Percentiles rank a stretch among this genome's conserved stretches.
Conservation (phyloP, 345 rosid genomes). For the Brassica carinata region DNA sequence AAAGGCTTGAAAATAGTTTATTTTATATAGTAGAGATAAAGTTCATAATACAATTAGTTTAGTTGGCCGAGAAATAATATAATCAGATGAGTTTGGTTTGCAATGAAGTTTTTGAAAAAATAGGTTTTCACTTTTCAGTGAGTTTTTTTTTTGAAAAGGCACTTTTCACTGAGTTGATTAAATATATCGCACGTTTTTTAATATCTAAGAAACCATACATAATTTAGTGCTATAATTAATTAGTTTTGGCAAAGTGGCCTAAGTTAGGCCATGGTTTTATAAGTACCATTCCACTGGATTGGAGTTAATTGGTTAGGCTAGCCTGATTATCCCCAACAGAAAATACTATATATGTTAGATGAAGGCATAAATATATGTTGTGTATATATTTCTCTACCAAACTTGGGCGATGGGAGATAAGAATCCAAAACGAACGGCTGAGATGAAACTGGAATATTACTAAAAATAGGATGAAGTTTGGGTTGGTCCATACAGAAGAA, state of each 20-base stretch:
- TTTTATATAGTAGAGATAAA: background rate
- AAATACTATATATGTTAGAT: slow-evolving; percentile 1
- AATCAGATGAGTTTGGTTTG: slow-evolving; percentile 11
- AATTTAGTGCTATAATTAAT: slow-evolving; percentile 1
- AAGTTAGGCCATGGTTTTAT: slow-evolving; percentile 38
- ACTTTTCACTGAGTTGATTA: background rate
- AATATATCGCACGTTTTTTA: background rate
- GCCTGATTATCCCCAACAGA: slow-evolving; percentile 26
- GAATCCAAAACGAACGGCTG: slow-evolving; percentile 30
- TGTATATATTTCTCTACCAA: slow-evolving; percentile 6
- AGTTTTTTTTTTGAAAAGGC: background rate
- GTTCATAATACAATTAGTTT: background rate
- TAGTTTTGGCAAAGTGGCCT: slow-evolving; percentile 35
- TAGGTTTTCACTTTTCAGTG: slow-evolving; percentile 11
- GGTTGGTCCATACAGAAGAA: slow-evolving; percentile 30
- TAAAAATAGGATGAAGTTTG: slow-evolving; percentile 36
- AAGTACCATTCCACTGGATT: slow-evolving; percentile 26
- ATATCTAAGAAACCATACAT: slow-evolving; percentile 9
- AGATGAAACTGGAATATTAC: slow-evolving; percentile 25
- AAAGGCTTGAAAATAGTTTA: no score
- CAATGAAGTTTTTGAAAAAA: slow-evolving; percentile 5
- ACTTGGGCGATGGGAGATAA: slow-evolving; percentile 18
- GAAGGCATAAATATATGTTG: background rate
- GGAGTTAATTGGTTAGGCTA: slow-evolving; percentile 29
- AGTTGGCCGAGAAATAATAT: background rate